phyloP scores from a whole-genome alignment of 2,329 filamentous ascomycete genomes.

The Pseudogymnoascus verrucosus region DNA sequence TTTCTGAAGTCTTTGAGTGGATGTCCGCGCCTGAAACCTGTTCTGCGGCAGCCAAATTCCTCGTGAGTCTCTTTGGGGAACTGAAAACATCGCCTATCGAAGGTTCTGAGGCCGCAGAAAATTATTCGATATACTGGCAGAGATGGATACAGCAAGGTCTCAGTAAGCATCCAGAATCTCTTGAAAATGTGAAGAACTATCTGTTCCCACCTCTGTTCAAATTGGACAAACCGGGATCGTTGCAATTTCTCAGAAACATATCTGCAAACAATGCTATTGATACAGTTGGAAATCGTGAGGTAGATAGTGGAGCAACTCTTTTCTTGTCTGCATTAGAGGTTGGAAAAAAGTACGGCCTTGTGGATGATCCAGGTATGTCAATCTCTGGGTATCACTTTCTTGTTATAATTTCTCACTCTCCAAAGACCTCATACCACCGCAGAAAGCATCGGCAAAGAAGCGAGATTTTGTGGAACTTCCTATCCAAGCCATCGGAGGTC shows the following conservation, averaged over 20 bases:
- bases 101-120: constrained; percentile 31
- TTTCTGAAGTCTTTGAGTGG: constrained; percentile 44
- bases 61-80: constrained; percentile 48
- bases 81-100: constrained; percentile 26
- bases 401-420: constrained; percentile 7
- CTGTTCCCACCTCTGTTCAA: constrained; percentile 56
- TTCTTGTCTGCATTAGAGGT: constrained; percentile 61
- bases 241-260: constrained; percentile 50
- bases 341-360: constrained; percentile 61
- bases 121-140: constrained; percentile 38
- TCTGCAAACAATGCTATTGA: constrained; percentile 42
- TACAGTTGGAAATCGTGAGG: constrained; percentile 36
- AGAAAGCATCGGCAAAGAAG: constrained; percentile 29
- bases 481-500: constrained; percentile 39
- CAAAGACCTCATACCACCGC: constrained; percentile 26
- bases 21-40: constrained; percentile 50
- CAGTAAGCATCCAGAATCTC: constrained; percentile 38
- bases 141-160: constrained; percentile 48
- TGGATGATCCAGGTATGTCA: constrained; percentile 55
- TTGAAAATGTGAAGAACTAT: constrained; percentile 58
- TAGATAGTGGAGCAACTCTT: constrained; percentile 48
- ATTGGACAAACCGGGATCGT: constrained; percentile 43
- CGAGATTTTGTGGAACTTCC: constrained; percentile 30
- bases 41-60: constrained; percentile 51
- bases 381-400: constrained; percentile 14